Evolutionary conservation across 352 stramenopile species (phyloP).

Genomic region (Globisporangium splendens): DNA sequence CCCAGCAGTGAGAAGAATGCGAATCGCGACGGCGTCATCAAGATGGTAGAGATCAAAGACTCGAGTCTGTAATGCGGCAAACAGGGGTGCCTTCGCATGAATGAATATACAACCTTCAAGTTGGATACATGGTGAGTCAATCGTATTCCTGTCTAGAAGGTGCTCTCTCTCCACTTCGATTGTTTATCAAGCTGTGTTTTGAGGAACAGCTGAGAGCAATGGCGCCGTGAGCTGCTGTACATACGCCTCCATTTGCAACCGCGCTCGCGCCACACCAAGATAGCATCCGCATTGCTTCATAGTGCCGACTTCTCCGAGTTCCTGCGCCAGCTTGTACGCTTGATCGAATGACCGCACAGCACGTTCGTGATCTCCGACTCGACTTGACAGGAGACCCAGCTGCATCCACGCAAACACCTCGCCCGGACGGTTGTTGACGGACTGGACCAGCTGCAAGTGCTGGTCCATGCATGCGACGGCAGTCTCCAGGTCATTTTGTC

Average conservation of each 20-base stretch:
- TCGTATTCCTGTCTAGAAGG: background rate
- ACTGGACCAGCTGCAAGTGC: constrained; percentile 87
- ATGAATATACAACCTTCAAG: background rate
- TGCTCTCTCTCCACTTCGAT: background rate
- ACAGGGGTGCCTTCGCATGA: constrained; percentile 6
- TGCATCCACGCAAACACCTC: constrained; percentile 88
- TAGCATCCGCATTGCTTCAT: constrained; percentile 84
- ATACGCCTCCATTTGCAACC: constrained; percentile 64
- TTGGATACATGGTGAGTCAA: background rate
- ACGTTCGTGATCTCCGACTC: constrained; percentile 49
- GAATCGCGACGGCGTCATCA: constrained; percentile 81
- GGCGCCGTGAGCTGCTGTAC: constrained; percentile 40
- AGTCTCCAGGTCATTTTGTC: constrained; percentile 79
- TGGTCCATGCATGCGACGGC: constrained; percentile 86
- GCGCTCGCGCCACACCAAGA: constrained; percentile 61
- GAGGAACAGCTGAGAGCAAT: constrained; percentile 1
- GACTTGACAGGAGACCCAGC: constrained; percentile 71
- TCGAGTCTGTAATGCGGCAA: constrained; percentile 8
- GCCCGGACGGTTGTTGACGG: constrained; percentile 64
- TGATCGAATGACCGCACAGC: constrained; percentile 77
- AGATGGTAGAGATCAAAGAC: constrained; percentile 74
- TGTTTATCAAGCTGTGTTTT: constrained; percentile 4
- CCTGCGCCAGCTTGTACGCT: constrained; percentile 69
- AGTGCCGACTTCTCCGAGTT: constrained; percentile 55
- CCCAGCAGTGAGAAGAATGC: constrained; percentile 71